Evolutionary conservation across 257 asterid genomes (phyloP).

Genomic region (Nicotiana tabacum): DNA sequence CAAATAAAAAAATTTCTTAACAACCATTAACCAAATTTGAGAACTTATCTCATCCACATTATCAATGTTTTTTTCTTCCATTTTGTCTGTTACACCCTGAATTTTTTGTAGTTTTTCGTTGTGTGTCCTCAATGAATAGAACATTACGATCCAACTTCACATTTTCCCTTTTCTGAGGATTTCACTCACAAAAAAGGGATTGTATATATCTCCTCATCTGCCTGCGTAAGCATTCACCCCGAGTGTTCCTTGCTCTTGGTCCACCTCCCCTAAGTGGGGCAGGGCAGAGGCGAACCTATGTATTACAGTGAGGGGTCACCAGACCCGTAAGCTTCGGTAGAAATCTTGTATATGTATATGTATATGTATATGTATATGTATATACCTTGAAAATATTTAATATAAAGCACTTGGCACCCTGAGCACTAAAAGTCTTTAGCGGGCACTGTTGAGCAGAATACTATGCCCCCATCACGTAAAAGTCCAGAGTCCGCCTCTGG

Average conservation of each 20-base stretch:
- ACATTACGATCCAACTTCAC: not conserved
- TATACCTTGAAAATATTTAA: too few species aligned
- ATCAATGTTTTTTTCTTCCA: not conserved
- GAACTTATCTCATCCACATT: not conserved
- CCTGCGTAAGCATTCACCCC: not conserved
- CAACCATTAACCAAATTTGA: not conserved
- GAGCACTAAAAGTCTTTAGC: too few species aligned
- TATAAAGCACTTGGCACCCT: too few species aligned
- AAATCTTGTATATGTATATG: too few species aligned
- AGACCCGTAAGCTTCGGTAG: too few species aligned
- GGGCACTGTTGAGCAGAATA: too few species aligned
- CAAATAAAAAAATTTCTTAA: not conserved
- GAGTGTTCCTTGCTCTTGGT: too few species aligned
- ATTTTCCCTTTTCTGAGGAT: not conserved
- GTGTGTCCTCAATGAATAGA: not conserved
- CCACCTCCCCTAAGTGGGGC: not conserved
- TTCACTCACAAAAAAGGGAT: not conserved
- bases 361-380: too few species aligned
- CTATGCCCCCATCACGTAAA: too few species aligned
- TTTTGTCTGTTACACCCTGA: not conserved
- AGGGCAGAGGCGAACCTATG: not conserved
- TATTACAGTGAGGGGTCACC: too few species aligned
- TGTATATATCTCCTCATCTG: not conserved
- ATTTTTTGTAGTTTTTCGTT: not conserved
- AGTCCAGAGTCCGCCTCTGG: too few species aligned